Conservation (phyloP, 441 rosid genomes). For the Jatropha multifida region DNA sequence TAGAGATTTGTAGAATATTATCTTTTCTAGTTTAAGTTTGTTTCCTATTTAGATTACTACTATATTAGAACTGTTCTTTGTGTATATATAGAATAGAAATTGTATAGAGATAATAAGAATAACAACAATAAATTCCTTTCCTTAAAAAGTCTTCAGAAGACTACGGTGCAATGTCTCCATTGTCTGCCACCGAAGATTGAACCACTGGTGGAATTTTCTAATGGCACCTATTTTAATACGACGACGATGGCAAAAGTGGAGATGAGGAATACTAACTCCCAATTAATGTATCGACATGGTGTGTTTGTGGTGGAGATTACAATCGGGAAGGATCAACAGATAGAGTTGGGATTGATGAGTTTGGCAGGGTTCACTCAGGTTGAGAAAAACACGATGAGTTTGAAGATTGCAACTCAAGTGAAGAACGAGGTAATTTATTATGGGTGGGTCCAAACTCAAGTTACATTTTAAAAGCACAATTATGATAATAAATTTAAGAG, state of each 20-base stretch:
- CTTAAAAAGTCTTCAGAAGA: too few relatives aligned
- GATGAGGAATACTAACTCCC: slow-evolving; percentile 53
- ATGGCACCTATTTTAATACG: slow-evolving; percentile 47
- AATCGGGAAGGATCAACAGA: slow-evolving; percentile 29
- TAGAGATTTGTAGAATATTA: too few relatives aligned
- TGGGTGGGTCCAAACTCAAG: slow-evolving; percentile 33
- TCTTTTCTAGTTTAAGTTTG: too few relatives aligned
- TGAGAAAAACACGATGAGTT: slow-evolving; percentile 41
- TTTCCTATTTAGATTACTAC: too few relatives aligned
- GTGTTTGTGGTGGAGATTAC: slow-evolving; percentile 33
- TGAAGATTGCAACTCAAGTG: slow-evolving; percentile 46
- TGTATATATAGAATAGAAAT: too few relatives aligned
- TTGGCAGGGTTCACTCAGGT: slow-evolving; percentile 46
- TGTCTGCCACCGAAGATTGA: too few relatives aligned
- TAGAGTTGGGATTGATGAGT: slow-evolving; percentile 35
- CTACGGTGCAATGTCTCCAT: too few relatives aligned
- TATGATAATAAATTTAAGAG: slow-evolving; percentile 45
- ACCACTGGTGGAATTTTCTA: background rate
- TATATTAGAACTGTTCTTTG: too few relatives aligned
- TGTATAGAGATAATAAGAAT: too few relatives aligned
- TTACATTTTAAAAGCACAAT: slow-evolving; percentile 30
- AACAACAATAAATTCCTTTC: too few relatives aligned
- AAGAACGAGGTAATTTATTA: slow-evolving; percentile 38
- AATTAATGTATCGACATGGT: slow-evolving; percentile 46
- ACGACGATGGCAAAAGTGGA: slow-evolving; percentile 43